A percentile compares a stretch with the other conserved stretches of the same genome.
These are phyloP conservation scores for Annulohypoxylon truncatum DNA, from an alignment of 2,329 filamentous ascomycete genomes.

Conservation along the genomic window DNA sequence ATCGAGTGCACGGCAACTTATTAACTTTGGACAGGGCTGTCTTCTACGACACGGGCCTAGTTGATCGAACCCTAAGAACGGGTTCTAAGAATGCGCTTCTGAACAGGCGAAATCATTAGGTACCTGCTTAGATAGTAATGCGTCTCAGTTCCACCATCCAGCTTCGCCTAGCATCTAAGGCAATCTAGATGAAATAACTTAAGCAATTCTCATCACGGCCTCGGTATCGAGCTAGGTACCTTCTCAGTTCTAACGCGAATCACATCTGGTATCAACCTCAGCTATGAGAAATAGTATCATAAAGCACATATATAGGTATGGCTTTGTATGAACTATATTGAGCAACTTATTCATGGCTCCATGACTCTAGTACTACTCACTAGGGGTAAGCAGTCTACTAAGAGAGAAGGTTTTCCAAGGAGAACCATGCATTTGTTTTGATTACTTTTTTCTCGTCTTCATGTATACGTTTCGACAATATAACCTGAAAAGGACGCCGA, in stretches of 20 bases:
- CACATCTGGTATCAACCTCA: neutral
- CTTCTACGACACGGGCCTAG: neutral
- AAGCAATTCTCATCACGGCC: neutral
- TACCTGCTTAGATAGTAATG: neutral
- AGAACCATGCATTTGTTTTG: neutral
- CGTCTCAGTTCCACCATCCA: constrained; percentile 1
- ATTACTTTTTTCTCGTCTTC: neutral
- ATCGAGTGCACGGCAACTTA: constrained; percentile 47
- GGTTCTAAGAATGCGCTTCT: neutral
- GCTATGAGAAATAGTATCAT: neutral
- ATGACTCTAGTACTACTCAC: neutral
- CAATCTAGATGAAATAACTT: neutral
- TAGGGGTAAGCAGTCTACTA: neutral
- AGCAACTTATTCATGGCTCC: neutral
- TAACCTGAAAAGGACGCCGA: neutral
- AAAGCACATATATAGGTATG: neutral
- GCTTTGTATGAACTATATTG: neutral
- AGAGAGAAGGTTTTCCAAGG: neutral
- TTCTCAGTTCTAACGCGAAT: neutral
- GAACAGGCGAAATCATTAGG: neutral
- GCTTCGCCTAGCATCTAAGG: neutral
- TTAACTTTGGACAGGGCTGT: constrained; percentile 11
- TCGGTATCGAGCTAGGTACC: neutral
- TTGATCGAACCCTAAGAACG: neutral
- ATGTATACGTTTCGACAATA: neutral